Percentiles rank a stretch among this genome's conserved stretches.
Evolutionary conservation across 148 eudicot genomes (phyloP).

Genomic region (Silene latifolia): DNA sequence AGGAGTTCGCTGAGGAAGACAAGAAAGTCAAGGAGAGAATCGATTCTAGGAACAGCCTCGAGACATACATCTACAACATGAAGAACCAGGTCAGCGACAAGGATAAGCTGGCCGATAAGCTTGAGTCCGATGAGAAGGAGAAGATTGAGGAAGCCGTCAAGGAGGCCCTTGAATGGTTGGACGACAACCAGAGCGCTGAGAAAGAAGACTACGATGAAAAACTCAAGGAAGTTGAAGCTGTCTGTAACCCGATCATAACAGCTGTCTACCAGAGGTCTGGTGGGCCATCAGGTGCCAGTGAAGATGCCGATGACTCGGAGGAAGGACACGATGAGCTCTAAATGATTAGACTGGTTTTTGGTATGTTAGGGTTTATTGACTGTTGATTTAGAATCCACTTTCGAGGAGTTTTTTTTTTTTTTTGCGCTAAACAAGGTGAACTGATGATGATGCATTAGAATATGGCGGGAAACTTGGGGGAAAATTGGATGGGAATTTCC

Average conservation of each 20-base stretch:
- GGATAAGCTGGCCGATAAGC: conserved; percentile 58
- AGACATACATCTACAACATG: conserved; percentile 66
- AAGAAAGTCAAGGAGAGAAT: conserved; percentile 57
- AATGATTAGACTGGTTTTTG: background rate
- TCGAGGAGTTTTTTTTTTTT: conserved; percentile 1
- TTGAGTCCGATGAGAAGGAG: conserved; percentile 60
- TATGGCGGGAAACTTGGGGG: conserved; percentile 8
- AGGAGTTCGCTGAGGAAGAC: conserved; percentile 66
- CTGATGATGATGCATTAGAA: conserved; percentile 16
- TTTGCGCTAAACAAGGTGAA: background rate
- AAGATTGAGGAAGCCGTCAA: conserved; percentile 58
- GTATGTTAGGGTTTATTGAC: conserved; percentile 14
- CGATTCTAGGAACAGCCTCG: conserved; percentile 57
- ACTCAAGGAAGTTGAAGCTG: conserved; percentile 67
- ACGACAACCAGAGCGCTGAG: conserved; percentile 55
- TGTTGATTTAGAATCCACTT: conserved; percentile 10
- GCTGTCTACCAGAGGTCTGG: conserved; percentile 61
- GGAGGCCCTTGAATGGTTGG: conserved; percentile 70
- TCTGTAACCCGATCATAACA: conserved; percentile 58
- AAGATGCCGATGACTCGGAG: conserved; percentile 33
- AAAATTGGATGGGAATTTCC: conserved; percentile 7
- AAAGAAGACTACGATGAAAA: conserved; percentile 70
- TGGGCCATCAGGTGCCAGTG: conserved; percentile 42
- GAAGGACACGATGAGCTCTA: conserved; percentile 60
- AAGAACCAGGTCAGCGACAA: conserved; percentile 50